These are phyloP conservation scores for Trichophyton rubrum DNA, from an alignment of 2,329 filamentous ascomycete species.

Conservation along the genomic window DNA sequence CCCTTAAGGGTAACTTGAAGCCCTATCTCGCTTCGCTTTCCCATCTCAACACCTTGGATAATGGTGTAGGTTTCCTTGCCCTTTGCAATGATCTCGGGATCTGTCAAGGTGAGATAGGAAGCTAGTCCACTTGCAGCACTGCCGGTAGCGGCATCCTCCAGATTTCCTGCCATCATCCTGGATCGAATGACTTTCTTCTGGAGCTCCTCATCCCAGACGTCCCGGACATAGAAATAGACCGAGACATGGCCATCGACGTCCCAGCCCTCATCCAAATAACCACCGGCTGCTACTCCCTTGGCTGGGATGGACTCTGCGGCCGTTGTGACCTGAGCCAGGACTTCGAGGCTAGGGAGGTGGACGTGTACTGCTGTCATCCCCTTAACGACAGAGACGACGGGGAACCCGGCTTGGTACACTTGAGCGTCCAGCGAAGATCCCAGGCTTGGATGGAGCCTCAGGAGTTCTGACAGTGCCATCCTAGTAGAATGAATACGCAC, in stretches of 20 bases:
- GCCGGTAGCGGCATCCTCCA: conserved; percentile 41
- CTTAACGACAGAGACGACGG: conserved; percentile 52
- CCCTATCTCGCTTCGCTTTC: conserved; percentile 37
- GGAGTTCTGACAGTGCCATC: conserved; percentile 18
- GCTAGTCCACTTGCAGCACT: conserved; percentile 37
- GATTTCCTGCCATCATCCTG: conserved; percentile 21
- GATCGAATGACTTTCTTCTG: conserved; percentile 19
- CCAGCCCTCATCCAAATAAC: conserved; percentile 17
- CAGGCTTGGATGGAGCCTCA: conserved; percentile 17
- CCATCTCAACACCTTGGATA: conserved; percentile 42
- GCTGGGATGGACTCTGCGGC: conserved; percentile 14
- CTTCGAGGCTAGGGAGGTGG: conserved; percentile 45
- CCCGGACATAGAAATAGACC: conserved; percentile 21
- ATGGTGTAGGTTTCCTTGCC: conserved; percentile 18
- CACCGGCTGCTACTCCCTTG: conserved; percentile 13
- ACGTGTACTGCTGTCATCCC: conserved; percentile 48
- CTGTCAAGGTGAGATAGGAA: conserved; percentile 33
- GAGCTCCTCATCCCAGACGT: conserved; percentile 15
- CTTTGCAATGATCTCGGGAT: conserved; percentile 14
- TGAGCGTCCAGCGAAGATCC: conserved; percentile 15
- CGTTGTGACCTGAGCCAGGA: conserved; percentile 35
- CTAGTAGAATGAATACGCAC: conserved; percentile 46
- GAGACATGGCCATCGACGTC: conserved; percentile 18
- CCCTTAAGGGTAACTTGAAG: conserved; percentile 33
- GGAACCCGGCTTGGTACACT: conserved; percentile 24